Evolutionary conservation across 1,284 basidiomycete species (phyloP).

Genomic region (Sanghuangporus sanghuang): DNA sequence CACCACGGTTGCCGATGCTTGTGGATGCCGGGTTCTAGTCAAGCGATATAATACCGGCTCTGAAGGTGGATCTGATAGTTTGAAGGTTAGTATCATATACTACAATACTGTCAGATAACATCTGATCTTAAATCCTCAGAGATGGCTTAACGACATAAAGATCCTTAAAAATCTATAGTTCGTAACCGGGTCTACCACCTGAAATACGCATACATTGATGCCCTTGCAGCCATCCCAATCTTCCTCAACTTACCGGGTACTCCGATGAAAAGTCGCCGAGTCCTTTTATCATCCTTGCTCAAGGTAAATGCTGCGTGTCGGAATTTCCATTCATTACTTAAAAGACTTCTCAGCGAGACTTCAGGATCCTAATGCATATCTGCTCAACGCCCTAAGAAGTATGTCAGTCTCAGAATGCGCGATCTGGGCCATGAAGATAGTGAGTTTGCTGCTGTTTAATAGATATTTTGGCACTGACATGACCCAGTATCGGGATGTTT

Average conservation of each 20-base stretch:
- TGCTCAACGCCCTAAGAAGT: not conserved
- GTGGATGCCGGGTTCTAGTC: constrained; percentile 36
- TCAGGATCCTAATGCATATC: constrained; percentile 1
- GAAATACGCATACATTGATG: not conserved
- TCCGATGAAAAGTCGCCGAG: constrained; percentile 41
- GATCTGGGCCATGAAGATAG: constrained; percentile 2
- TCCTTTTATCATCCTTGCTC: constrained; percentile 46
- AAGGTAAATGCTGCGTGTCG: constrained; percentile 29
- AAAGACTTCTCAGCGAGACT: constrained; percentile 8
- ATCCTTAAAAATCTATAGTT: constrained; percentile 45
- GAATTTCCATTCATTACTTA: not conserved
- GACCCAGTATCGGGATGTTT: constrained; percentile 40
- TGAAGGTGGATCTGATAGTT: constrained; percentile 27
- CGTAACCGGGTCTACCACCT: constrained; percentile 18
- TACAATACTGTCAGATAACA: no score
- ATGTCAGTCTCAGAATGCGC: constrained; percentile 8
- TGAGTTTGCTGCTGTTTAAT: not conserved
- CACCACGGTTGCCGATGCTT: constrained; percentile 34
- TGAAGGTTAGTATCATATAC: not conserved
- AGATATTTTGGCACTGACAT: not conserved
- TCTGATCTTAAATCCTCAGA: constrained; percentile 24
- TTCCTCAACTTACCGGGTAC: constrained; percentile 50
- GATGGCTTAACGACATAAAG: constrained; percentile 47
- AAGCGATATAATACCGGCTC: constrained; percentile 40
- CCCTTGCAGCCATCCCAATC: constrained; percentile 41